These are phyloP conservation scores for Cicer yamashitae DNA, from an alignment of 306 rosid genomes.

Conservation along the genomic window DNA sequence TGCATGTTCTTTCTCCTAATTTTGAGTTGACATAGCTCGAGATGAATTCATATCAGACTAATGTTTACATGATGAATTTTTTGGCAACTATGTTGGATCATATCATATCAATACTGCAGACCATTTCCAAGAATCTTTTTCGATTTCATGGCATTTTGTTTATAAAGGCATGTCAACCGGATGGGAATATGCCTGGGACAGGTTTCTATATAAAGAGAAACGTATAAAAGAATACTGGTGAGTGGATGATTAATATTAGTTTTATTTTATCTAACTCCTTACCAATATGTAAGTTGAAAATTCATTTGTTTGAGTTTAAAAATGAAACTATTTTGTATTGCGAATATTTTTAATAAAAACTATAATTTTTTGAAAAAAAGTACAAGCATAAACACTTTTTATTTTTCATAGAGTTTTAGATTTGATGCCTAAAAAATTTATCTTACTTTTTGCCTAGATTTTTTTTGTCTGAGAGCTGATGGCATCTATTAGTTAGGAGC, in stretches of 20 bases:
- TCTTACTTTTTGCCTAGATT: too few species aligned
- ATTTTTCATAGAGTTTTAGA: too few species aligned
- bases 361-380: too few species aligned
- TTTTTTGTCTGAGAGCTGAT: too few species aligned
- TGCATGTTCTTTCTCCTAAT: slow-evolving; percentile 16
- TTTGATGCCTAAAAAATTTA: too few species aligned
- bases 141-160: slow-evolving; percentile 13
- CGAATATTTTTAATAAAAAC: background rate
- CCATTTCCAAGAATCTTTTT: background rate
- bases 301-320: background rate
- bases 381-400: too few species aligned
- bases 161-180: background rate
- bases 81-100: background rate
- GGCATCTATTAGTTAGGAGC: too few species aligned
- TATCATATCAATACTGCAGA: background rate
- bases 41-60: background rate
- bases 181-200: background rate
- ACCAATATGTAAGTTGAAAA: background rate
- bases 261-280: background rate
- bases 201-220: background rate
- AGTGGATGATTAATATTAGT: background rate
- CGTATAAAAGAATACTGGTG: background rate
- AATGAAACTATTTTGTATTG: too few species aligned
- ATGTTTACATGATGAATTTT: background rate
- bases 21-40: background rate